These are phyloP conservation scores for Sporothrix schenckii DNA, from an alignment of 2,329 filamentous ascomycete genomes.

Conservation along the genomic window DNA sequence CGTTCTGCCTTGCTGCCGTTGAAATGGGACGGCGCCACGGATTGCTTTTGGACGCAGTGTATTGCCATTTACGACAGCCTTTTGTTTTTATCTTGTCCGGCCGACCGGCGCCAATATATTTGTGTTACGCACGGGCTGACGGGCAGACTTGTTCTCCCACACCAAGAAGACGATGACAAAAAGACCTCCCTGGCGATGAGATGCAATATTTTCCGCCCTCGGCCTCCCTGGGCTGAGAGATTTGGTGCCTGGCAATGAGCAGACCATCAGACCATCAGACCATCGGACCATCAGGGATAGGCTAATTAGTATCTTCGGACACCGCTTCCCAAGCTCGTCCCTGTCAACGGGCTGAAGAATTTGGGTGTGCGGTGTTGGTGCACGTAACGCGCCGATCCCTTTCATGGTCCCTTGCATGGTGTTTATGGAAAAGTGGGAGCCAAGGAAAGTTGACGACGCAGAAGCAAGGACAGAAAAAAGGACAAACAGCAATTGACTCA, in stretches of 20 bases:
- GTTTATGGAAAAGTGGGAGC: neutral
- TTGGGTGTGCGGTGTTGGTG: neutral
- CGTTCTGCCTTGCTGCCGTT: no score
- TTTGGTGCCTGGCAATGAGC: neutral
- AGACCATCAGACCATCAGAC: no score
- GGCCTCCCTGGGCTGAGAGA: neutral
- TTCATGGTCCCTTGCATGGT: slow-evolving; percentile 12
- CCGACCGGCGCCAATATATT: slow-evolving; percentile 18
- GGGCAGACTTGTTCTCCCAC: neutral
- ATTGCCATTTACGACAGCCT: neutral
- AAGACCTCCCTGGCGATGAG: neutral
- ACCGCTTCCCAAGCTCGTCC: neutral
- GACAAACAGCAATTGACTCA: neutral
- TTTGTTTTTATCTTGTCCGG: neutral
- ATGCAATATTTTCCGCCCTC: neutral
- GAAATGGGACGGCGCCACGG: no score
- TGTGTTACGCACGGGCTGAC: neutral
- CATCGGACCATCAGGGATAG: neutral
- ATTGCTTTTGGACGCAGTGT: neutral
- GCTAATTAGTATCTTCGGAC: neutral
- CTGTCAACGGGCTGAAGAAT: slow-evolving; percentile 13
- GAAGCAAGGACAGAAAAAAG: neutral
- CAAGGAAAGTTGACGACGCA: neutral
- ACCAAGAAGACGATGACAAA: neutral
- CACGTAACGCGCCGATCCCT: neutral